Evolutionary conservation across 495 filamentous ascomycete genomes (phyloP).

Genomic region (Schizothecium vesticola): DNA sequence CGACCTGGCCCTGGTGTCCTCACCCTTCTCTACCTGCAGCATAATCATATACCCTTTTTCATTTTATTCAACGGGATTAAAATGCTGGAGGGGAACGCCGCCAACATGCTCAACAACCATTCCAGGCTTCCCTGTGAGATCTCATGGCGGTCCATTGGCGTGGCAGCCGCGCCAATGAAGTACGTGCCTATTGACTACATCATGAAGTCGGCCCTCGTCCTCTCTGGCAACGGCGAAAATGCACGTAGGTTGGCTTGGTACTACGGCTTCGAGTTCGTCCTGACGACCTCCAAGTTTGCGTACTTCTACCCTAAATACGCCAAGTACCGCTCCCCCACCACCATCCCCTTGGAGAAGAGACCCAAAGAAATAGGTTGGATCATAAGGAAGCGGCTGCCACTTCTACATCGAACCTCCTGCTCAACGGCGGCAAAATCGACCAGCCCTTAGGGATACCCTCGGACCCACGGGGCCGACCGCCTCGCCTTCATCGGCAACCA

Average conservation of each 20-base stretch:
- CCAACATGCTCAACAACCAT: neutral
- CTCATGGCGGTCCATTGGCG: neutral
- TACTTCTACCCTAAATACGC: neutral
- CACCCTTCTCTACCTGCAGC: neutral
- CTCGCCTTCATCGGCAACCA: neutral
- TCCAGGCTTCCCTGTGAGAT: neutral
- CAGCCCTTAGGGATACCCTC: neutral
- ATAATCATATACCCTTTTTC: neutral
- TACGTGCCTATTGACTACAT: neutral
- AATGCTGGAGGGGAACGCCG: neutral
- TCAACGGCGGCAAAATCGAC: neutral
- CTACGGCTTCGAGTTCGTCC: neutral
- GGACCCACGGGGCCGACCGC: neutral
- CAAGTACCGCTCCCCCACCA: neutral
- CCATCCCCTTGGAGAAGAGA: neutral
- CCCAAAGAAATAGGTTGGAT: neutral
- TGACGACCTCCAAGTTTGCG: neutral
- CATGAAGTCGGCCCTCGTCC: neutral
- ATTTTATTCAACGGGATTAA: neutral
- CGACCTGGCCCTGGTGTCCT: neutral
- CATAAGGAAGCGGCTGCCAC: neutral
- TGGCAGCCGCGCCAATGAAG: neutral
- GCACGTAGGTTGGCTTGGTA: neutral
- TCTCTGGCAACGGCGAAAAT: neutral
- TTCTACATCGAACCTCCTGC: neutral